Conservation (phyloP, 495 filamentous ascomycete genomes). For the Aspergillus ellipticus region DNA sequence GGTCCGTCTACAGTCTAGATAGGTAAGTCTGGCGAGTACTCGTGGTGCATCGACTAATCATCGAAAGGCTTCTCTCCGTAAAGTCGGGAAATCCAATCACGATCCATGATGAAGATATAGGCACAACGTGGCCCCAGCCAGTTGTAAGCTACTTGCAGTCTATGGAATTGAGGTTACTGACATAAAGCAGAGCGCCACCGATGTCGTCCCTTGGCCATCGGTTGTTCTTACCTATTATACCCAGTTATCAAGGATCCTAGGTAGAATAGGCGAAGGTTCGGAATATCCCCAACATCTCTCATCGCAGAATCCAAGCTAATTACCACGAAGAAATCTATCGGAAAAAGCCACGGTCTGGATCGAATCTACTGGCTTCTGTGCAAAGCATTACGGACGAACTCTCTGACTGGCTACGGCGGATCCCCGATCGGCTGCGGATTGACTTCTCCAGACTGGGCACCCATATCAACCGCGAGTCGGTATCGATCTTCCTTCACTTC, state of each 20-base stretch:
- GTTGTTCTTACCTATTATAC: conserved; percentile 47
- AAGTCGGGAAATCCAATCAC: conserved; percentile 50
- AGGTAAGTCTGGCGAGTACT: no score
- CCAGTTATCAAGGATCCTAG: conserved; percentile 41
- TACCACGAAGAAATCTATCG: conserved; percentile 38
- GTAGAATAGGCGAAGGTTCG: conserved; percentile 39
- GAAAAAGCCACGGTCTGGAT: conserved; percentile 39
- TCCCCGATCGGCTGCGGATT: conserved; percentile 42
- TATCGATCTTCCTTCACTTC: conserved; percentile 47
- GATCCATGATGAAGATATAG: conserved; percentile 49
- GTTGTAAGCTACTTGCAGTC: conserved; percentile 19
- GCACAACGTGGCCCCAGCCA: conserved; percentile 35
- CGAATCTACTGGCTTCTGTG: conserved; percentile 42
- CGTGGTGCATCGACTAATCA: not conserved
- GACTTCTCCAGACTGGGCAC: conserved; percentile 36
- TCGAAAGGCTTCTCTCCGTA: conserved; percentile 35
- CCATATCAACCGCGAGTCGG: conserved; percentile 38
- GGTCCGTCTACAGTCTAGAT: conserved; percentile 51
- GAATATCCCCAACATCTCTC: not conserved
- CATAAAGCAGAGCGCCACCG: conserved; percentile 19
- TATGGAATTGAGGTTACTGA: conserved; percentile 4
- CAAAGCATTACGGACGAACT: conserved; percentile 43
- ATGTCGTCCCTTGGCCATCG: conserved; percentile 38
- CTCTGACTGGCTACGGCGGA: conserved; percentile 36
- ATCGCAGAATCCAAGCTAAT: no score